These are phyloP conservation scores for Pezicula carpinea DNA, from an alignment of 2,329 filamentous ascomycete genomes.

Conservation along the genomic window DNA sequence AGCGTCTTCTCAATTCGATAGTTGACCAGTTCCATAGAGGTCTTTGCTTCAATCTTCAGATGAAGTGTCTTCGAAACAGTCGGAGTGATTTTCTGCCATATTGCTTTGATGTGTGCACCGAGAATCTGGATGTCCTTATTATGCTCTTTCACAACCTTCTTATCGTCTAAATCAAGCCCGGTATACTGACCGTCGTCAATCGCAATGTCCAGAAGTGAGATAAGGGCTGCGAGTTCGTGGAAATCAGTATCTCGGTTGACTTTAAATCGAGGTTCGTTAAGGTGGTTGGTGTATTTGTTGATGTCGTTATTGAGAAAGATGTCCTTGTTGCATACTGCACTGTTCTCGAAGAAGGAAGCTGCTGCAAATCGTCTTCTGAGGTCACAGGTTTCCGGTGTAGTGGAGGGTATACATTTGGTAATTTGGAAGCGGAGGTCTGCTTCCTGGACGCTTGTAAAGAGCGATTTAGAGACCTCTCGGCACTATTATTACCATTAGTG, in stretches of 20 bases:
- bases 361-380: conserved; percentile 64
- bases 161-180: conserved; percentile 25
- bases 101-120: conserved; percentile 50
- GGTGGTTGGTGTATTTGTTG: conserved; percentile 39
- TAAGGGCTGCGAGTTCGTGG: conserved; percentile 57
- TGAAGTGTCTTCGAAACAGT: conserved; percentile 39
- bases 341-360: conserved; percentile 54
- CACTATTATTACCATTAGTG: conserved; percentile 37
- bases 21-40: conserved; percentile 67
- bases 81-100: conserved; percentile 63
- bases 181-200: conserved; percentile 57
- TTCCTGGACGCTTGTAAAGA: conserved; percentile 43
- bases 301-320: conserved; percentile 36
- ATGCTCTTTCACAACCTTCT: conserved; percentile 48
- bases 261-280: conserved; percentile 45
- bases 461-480: conserved; percentile 39
- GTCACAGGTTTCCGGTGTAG: conserved; percentile 46
- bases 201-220: conserved; percentile 68
- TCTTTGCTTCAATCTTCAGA: conserved; percentile 73
- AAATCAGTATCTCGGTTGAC: conserved; percentile 61
- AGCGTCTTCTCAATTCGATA: conserved; percentile 67
- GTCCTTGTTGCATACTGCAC: conserved; percentile 34
- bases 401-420: conserved; percentile 54
- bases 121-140: conserved; percentile 69
- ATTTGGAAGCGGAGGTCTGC: conserved; percentile 51